Percentiles rank a stretch among this genome's conserved stretches.
These are phyloP conservation scores for Rhinocladiella mackenziei DNA, from an alignment of 2,329 filamentous ascomycete species.

Conservation along the genomic window DNA sequence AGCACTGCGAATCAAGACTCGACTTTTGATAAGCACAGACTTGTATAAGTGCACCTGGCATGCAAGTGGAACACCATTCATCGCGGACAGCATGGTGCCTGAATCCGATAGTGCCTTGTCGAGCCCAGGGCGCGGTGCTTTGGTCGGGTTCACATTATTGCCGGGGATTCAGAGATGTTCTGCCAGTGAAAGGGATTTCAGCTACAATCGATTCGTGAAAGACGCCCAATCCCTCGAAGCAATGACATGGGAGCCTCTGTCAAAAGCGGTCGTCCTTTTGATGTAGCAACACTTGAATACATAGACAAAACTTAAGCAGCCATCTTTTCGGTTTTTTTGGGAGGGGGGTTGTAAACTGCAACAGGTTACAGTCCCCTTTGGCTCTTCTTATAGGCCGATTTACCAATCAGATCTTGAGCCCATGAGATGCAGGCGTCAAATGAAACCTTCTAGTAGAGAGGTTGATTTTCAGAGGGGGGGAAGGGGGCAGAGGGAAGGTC, in stretches of 20 bases:
- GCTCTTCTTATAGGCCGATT: no score
- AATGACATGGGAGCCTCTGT: not conserved
- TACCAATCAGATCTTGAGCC: no score
- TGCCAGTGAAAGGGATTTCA: conserved; percentile 1
- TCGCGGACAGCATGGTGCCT: not conserved
- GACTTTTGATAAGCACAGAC: conserved; percentile 9
- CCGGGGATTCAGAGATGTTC: not conserved
- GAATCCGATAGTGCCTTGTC: not conserved
- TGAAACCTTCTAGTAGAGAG: no score
- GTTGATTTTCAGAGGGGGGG: no score
- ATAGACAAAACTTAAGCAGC: no score
- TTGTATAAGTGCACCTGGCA: conserved; percentile 4
- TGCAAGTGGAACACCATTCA: not conserved
- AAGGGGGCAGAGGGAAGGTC: no score
- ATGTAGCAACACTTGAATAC: no score
- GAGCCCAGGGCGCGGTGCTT: not conserved
- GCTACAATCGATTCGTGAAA: conserved; percentile 4
- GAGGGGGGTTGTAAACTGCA: no score
- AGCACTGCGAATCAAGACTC: conserved; percentile 2
- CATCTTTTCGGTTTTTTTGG: no score
- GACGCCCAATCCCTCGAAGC: not conserved
- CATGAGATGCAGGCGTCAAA: no score
- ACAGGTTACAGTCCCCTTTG: no score
- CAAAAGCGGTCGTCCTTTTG: not conserved
- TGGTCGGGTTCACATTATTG: not conserved